Conservation (phyloP, 176 grass and related monocot species). For the Typha latifolia region DNA sequence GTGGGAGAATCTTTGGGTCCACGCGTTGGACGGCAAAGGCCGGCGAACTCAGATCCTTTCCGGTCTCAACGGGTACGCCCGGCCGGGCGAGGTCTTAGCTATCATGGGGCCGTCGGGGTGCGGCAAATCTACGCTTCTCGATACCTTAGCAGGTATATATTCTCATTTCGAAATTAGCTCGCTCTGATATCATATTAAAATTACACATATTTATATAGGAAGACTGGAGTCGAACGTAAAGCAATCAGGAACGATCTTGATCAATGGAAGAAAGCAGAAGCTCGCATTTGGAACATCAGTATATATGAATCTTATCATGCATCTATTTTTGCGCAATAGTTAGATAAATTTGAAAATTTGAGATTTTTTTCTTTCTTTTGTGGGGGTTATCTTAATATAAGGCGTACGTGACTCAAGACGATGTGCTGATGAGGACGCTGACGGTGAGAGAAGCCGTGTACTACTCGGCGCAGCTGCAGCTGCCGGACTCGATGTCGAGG, state of each 20-base stretch:
- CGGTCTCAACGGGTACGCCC: constrained; percentile 31
- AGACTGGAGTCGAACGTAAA: constrained; percentile 12
- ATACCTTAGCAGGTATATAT: constrained; percentile 36
- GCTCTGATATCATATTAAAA: neutral
- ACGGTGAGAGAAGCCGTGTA: constrained; percentile 43
- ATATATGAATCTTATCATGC: neutral
- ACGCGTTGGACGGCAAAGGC: constrained; percentile 3
- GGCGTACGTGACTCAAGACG: constrained; percentile 73
- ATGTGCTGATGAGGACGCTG: constrained; percentile 52
- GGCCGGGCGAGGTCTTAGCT: constrained; percentile 31
- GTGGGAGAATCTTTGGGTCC: constrained; percentile 40
- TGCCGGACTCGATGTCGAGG: constrained; percentile 35
- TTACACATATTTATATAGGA: neutral
- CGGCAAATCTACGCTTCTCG: constrained; percentile 48
- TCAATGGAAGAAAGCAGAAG: constrained; percentile 18
- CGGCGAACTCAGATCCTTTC: constrained; percentile 17
- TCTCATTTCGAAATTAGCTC: neutral
- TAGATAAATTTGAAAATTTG: too few species aligned
- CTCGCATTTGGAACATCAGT: constrained; percentile 16
- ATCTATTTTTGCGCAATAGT: too few species aligned
- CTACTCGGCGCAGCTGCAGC: constrained; percentile 57
- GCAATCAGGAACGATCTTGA: constrained; percentile 15
- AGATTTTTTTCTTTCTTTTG: neutral
- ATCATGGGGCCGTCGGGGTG: constrained; percentile 50
- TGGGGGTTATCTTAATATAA: neutral